Evolutionary conservation across 495 filamentous ascomycete genomes (phyloP).

Genomic region (Xylaria bambusicola): DNA sequence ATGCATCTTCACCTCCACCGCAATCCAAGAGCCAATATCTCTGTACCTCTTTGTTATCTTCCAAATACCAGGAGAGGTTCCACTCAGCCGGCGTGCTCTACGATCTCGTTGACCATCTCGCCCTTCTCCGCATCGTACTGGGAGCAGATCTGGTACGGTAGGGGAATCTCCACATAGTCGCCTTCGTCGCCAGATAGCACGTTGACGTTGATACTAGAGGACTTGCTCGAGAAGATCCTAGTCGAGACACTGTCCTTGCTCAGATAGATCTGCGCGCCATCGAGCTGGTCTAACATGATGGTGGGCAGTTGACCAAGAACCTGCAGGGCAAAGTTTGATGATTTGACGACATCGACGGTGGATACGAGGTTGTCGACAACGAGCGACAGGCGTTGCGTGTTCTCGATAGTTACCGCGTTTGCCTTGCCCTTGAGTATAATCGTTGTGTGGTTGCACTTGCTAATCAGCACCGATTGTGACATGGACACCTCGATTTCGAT

Average conservation of each 20-base stretch:
- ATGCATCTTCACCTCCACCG: no score
- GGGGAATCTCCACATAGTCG: constrained; percentile 80
- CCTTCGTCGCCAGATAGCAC: constrained; percentile 66
- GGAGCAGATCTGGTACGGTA: constrained; percentile 89
- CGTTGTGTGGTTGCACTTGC: constrained; percentile 85
- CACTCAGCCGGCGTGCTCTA: constrained; percentile 75
- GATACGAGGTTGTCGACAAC: constrained; percentile 89
- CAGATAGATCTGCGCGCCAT: constrained; percentile 85
- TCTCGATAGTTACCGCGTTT: constrained; percentile 92
- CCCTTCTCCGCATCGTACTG: constrained; percentile 68
- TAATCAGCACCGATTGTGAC: constrained; percentile 88
- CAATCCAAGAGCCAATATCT: no score
- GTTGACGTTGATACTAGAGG: constrained; percentile 78
- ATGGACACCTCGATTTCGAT: constrained; percentile 77
- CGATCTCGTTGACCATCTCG: constrained; percentile 80
- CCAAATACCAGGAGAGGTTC: not conserved
- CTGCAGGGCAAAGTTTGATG: constrained; percentile 86
- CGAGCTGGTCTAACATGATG: constrained; percentile 87
- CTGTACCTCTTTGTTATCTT: not conserved
- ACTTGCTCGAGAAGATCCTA: constrained; percentile 88
- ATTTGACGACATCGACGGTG: constrained; percentile 91
- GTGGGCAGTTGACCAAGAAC: constrained; percentile 83
- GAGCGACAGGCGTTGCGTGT: constrained; percentile 78
- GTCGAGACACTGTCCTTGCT: constrained; percentile 72
- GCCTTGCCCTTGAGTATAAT: constrained; percentile 88